Evolutionary conservation across 2,329 filamentous ascomycete genomes (phyloP).

Genomic region (Metarhizium brunneum): DNA sequence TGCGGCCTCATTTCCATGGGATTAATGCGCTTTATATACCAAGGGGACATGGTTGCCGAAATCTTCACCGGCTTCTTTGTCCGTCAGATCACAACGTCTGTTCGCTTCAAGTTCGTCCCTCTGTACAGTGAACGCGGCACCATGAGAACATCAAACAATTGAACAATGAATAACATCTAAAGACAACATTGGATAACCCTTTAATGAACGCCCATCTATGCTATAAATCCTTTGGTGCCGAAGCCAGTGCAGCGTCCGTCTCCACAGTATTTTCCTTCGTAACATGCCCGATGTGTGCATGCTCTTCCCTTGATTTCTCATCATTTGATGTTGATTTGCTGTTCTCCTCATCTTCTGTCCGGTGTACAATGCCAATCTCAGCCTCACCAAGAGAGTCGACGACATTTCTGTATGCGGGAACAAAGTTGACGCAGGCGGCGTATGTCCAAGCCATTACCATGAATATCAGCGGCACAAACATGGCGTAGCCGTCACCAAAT

Average conservation of each 20-base stretch:
- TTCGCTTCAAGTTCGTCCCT: no score
- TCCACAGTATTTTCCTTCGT: not conserved
- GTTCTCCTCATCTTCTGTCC: constrained; percentile 15
- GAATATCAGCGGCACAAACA: constrained; percentile 56
- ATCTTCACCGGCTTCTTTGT: no score
- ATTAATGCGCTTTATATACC: no score
- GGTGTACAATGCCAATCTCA: constrained; percentile 26
- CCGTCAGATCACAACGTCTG: no score
- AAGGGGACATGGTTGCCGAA: no score
- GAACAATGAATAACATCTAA: not conserved
- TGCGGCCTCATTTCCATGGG: no score
- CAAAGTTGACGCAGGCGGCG: constrained; percentile 55
- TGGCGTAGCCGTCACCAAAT: constrained; percentile 45
- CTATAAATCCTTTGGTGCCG: not conserved
- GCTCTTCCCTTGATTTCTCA: not conserved
- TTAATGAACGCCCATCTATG: not conserved
- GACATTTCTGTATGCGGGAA: constrained; percentile 51
- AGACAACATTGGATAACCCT: not conserved
- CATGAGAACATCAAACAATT: not conserved
- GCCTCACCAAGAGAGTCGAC: constrained; percentile 48
- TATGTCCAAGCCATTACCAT: constrained; percentile 49
- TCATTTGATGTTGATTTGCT: not conserved
- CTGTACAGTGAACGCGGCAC: no score
- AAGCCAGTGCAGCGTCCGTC: not conserved
- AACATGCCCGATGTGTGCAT: not conserved